Conservation (phyloP, 2,329 filamentous ascomycete genomes). For the Talaromyces funiculosus region DNA sequence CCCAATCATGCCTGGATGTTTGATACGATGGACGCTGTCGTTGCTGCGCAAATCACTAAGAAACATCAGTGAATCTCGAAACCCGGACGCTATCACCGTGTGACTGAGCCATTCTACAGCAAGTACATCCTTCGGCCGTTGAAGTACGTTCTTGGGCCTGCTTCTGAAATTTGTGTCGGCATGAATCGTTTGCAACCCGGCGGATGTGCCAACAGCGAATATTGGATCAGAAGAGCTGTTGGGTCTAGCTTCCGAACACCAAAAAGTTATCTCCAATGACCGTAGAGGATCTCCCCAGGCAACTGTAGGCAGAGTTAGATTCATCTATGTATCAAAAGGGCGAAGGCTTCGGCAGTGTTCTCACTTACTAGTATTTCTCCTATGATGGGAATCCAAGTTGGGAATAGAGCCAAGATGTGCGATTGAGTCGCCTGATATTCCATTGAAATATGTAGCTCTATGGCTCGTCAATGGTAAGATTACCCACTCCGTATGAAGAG, state of each 20-base stretch:
- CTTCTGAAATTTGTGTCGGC: conserved; percentile 8
- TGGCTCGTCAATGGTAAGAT: neutral
- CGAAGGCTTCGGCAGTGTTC: neutral
- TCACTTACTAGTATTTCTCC: neutral
- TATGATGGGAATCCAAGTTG: neutral
- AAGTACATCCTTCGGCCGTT: conserved; percentile 18
- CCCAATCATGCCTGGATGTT: conserved; percentile 30
- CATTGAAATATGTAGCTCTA: neutral
- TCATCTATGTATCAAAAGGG: neutral
- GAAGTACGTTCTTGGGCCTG: neutral
- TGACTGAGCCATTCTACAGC: conserved; percentile 36
- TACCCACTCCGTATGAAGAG: neutral
- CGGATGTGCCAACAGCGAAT: conserved; percentile 36
- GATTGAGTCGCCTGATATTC: neutral
- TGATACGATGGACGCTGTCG: conserved; percentile 27
- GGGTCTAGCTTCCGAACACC: conserved; percentile 34
- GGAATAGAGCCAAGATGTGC: neutral
- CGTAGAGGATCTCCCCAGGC: no score
- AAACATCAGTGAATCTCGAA: conserved; percentile 30
- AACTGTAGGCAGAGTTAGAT: neutral
- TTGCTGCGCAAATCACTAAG: conserved; percentile 33
- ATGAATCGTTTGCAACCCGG: conserved; percentile 31
- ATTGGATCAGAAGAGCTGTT: conserved; percentile 20
- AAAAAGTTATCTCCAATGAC: conserved; percentile 22
- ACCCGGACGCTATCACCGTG: conserved; percentile 32